Evolutionary conservation across 1,139 yeast species (phyloP), one percentile per base, ranked within the genome.

Genomic region (Lodderomyces jiufengensis): DNA sequence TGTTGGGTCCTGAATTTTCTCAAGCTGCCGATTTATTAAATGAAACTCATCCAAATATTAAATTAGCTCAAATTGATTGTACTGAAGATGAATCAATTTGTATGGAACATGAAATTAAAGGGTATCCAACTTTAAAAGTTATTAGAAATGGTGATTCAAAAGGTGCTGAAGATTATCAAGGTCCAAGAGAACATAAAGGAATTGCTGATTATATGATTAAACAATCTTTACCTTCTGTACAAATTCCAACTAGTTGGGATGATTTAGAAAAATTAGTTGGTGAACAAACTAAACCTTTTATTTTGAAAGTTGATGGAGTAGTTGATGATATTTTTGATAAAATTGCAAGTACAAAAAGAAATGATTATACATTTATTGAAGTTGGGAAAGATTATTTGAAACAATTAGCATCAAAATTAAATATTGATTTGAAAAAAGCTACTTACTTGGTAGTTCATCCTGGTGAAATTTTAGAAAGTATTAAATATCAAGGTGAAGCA

Each of bases 51-150:
- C 67, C 72, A 31, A 69, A 76, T 43, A 83, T 90, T 61, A 76
- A 80, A 48, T 72, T 92, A 53, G 97, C 92, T 40, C 95, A 92
- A 70, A 70, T 92, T 48, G 97, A 92, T 68, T 92, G 98, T 73
- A 84, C 92, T 30, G 90, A 78, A 54, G 86, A 92, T 54, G 79
- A 78, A 59, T 84, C 78, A 23, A 74, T 94, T 47, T 92, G 98
- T 66, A 70, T 73, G 51, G 73, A 77, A 39, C 81, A 76, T 48
- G 87, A 78, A 39, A 76, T 92, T 52, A 78, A 74, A 63, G 98
- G 98, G 34, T 92, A 86, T 71, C 98, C 98, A 51, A 84, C 96
- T 23, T 68, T 92, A 63, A 85, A 85, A 67, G 77, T 92, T 31
- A 83, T 86, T 70, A 82, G 84, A 59, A 84, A 87, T 43, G 86